Conservation (phyloP, 2,329 filamentous ascomycete genomes). For the Phialophora macrospora region DNA sequence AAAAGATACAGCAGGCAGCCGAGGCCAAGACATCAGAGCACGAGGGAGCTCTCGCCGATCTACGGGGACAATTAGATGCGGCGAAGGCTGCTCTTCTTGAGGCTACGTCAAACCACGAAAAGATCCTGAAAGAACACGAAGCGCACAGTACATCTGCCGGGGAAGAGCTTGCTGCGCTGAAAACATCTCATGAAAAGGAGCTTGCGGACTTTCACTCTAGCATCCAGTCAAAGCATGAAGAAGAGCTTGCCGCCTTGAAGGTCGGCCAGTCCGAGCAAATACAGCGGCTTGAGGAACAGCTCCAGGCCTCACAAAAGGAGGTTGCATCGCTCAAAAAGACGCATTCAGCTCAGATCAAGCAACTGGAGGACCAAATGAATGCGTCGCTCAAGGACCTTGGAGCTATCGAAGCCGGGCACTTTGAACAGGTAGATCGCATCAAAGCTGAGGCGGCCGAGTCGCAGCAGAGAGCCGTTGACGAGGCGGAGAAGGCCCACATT, state of each 20-base stretch:
- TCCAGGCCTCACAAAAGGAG: slow-evolving; percentile 44
- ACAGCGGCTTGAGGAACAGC: slow-evolving; percentile 44
- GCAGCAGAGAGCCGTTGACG: slow-evolving; percentile 27
- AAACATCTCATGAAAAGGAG: slow-evolving; percentile 26
- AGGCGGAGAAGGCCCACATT: slow-evolving; percentile 27
- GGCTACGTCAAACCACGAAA: slow-evolving; percentile 16
- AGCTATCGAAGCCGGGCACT: slow-evolving; percentile 28
- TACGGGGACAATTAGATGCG: slow-evolving; percentile 24
- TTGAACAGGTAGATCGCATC: slow-evolving; percentile 29
- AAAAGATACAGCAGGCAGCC: slow-evolving; percentile 19
- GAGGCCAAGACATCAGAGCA: slow-evolving; percentile 12
- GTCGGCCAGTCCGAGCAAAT: slow-evolving; percentile 43
- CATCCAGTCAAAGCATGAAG: slow-evolving; percentile 19
- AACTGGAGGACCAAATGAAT: slow-evolving; percentile 35
- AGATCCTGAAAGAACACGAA: slow-evolving; percentile 18
- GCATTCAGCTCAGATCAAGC: slow-evolving; percentile 31
- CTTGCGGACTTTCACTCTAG: slow-evolving; percentile 18
- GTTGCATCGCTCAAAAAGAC: slow-evolving; percentile 19
- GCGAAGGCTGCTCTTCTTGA: slow-evolving; percentile 23
- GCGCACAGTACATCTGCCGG: slow-evolving; percentile 14
- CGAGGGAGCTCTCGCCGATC: slow-evolving; percentile 13
- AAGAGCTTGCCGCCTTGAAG: slow-evolving; percentile 33
- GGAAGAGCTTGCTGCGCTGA: slow-evolving; percentile 27
- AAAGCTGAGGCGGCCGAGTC: slow-evolving; percentile 25
- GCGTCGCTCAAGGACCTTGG: slow-evolving; percentile 30